These are phyloP conservation scores for Colletotrichum sp. DNA, from an alignment of 2,329 filamentous ascomycete genomes.

Conservation along the genomic window DNA sequence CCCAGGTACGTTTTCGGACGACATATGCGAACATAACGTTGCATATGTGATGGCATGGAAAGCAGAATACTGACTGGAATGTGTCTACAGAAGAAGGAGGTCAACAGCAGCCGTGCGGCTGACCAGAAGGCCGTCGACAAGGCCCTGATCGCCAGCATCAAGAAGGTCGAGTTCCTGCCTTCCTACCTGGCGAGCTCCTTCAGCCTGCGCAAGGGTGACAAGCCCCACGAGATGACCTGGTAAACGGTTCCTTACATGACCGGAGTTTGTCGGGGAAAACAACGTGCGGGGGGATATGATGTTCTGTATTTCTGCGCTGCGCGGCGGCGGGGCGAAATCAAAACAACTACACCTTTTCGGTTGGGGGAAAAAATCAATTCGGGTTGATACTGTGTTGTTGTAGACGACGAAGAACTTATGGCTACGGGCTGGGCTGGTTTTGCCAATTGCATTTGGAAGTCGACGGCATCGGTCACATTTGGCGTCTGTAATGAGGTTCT, in stretches of 20 bases:
- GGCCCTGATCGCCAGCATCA: conserved; percentile 92
- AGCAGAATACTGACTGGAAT: conserved; percentile 26
- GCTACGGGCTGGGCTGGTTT: conserved; percentile 54
- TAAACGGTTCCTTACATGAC: conserved; percentile 58
- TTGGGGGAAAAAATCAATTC: conserved; percentile 5
- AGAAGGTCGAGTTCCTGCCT: conserved; percentile 94
- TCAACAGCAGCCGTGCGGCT: conserved; percentile 86
- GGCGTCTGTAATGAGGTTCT: conserved; percentile 72
- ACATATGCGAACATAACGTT: neutral
- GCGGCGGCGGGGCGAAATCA: neutral
- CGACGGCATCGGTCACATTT: conserved; percentile 69
- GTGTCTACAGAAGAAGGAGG: conserved; percentile 86
- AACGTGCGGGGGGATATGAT: neutral
- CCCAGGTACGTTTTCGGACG: conserved; percentile 72
- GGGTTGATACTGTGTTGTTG: conserved; percentile 19
- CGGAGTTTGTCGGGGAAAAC: neutral
- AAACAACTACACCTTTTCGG: neutral
- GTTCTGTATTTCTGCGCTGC: conserved; percentile 4
- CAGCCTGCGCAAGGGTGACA: conserved; percentile 98
- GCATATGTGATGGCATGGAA: neutral
- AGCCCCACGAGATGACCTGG: conserved; percentile 99
- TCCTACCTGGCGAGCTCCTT: conserved; percentile 96
- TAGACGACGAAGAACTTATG: conserved; percentile 22
- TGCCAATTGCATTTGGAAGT: conserved; percentile 71
- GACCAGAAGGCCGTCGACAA: conserved; percentile 99